phyloP scores from a whole-genome alignment of 2,329 filamentous ascomycete genomes.

The Chrysosphaeria jannelii region DNA sequence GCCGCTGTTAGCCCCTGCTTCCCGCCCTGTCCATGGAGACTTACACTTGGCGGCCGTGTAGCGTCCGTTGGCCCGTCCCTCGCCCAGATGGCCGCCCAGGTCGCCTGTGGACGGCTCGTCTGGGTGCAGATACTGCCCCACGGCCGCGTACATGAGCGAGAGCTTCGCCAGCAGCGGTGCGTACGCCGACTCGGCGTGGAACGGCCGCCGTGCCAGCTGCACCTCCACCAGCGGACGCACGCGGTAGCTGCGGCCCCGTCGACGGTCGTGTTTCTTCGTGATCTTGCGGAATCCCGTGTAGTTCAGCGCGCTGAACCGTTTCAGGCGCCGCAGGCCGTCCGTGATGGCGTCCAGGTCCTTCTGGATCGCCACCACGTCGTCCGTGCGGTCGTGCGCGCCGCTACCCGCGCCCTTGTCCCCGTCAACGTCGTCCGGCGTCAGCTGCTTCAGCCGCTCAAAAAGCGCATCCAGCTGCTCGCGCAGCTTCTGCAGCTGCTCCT shows the following conservation, averaged over 20 bases:
- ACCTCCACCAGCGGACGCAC: slow-evolving; percentile 80
- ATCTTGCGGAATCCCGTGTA: slow-evolving; percentile 97
- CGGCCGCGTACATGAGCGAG: slow-evolving; percentile 86
- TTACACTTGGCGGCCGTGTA: slow-evolving; percentile 72
- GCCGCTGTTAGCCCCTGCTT: neutral
- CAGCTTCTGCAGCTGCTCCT: slow-evolving; percentile 33
- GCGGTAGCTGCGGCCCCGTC: slow-evolving; percentile 59
- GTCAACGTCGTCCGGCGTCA: slow-evolving; percentile 34
- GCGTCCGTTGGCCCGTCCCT: slow-evolving; percentile 28
- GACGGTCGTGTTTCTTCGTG: slow-evolving; percentile 95
- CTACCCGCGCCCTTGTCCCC: slow-evolving; percentile 8
- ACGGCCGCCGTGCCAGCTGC: slow-evolving; percentile 59
- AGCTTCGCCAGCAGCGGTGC: slow-evolving; percentile 69
- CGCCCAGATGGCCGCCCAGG: slow-evolving; percentile 21
- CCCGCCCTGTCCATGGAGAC: slow-evolving; percentile 7
- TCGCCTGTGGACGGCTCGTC: slow-evolving; percentile 12
- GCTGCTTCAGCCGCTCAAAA: slow-evolving; percentile 47
- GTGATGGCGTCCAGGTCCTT: slow-evolving; percentile 63
- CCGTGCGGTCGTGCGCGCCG: slow-evolving; percentile 7
- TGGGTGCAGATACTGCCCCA: slow-evolving; percentile 50
- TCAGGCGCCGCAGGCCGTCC: slow-evolving; percentile 71
- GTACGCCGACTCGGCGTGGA: slow-evolving; percentile 79
- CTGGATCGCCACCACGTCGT: slow-evolving; percentile 37
- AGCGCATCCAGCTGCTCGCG: slow-evolving; percentile 21
- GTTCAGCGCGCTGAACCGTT: slow-evolving; percentile 86